Conservation (phyloP, 768 basidiomycete genomes). For the Suillus subalutaceus region DNA sequence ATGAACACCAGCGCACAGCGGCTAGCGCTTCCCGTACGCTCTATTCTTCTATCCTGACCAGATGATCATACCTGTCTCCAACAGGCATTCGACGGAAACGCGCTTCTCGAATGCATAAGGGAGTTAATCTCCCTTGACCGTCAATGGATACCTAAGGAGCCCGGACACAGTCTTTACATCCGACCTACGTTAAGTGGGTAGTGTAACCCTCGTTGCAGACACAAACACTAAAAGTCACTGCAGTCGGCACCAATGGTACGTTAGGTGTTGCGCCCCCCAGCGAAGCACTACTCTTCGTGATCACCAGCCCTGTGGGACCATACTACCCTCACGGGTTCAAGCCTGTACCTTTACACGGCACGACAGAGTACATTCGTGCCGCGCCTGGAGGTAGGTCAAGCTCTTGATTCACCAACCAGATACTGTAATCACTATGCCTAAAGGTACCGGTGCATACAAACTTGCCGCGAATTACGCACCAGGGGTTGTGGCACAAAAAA, state of each 20-base stretch:
- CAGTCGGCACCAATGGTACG: slow-evolving; percentile 70
- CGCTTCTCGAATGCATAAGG: slow-evolving; percentile 80
- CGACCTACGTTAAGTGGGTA: slow-evolving; percentile 71
- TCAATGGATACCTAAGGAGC: slow-evolving; percentile 88
- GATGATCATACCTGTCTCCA: slow-evolving; percentile 12
- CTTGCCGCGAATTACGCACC: slow-evolving; percentile 90
- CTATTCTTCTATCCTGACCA: not conserved
- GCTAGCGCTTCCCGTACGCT: slow-evolving; percentile 71
- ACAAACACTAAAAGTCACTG: slow-evolving; percentile 13
- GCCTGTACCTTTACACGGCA: slow-evolving; percentile 84
- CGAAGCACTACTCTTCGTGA: slow-evolving; percentile 69
- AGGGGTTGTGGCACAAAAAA: slow-evolving; percentile 81
- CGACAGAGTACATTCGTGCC: slow-evolving; percentile 82
- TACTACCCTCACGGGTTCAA: slow-evolving; percentile 90
- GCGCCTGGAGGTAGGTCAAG: slow-evolving; percentile 71
- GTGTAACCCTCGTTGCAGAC: not conserved
- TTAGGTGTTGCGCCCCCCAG: slow-evolving; percentile 59
- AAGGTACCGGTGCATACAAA: slow-evolving; percentile 87
- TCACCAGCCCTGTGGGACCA: slow-evolving; percentile 69
- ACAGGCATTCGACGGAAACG: slow-evolving; percentile 78
- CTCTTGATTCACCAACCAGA: not conserved
- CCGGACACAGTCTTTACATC: slow-evolving; percentile 91
- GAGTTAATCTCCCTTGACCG: slow-evolving; percentile 81
- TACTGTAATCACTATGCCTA: slow-evolving; percentile 12
- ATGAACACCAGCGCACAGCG: slow-evolving; percentile 87